phyloP scores from a whole-genome alignment of 2,329 filamentous ascomycete species.

The Stemphylium lycopersici region DNA sequence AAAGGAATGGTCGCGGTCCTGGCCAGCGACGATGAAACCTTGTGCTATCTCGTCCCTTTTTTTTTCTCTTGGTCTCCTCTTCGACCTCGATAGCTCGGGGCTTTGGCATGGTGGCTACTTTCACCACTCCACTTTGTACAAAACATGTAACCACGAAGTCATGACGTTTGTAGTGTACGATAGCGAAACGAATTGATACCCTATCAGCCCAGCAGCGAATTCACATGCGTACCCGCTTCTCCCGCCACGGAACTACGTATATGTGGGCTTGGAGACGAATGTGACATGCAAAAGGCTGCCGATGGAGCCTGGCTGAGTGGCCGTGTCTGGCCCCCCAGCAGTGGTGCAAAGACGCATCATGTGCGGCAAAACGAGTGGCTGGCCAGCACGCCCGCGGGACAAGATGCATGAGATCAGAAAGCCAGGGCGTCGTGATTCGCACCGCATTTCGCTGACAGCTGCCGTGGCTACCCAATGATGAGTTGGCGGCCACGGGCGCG shows the following conservation, averaged over 20 bases:
- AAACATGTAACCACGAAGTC: conserved; percentile 28
- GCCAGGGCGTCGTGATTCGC: conserved; percentile 18
- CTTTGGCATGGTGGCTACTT: too few relatives aligned
- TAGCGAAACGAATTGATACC: conserved; percentile 1
- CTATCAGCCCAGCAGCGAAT: neutral
- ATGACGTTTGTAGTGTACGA: conserved; percentile 6
- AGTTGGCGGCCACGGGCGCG: conserved; percentile 7
- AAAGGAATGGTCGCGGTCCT: conserved; percentile 10
- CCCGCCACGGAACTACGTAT: neutral
- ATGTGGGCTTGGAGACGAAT: neutral
- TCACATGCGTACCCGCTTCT: conserved; percentile 1
- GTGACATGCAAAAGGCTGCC: neutral
- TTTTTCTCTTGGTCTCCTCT: too few relatives aligned
- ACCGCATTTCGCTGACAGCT: conserved; percentile 27
- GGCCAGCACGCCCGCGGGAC: conserved; percentile 4
- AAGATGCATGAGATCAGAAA: conserved; percentile 9
- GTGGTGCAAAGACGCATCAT: conserved; percentile 19
- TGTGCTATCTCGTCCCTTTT: too few relatives aligned
- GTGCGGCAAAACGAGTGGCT: conserved; percentile 19
- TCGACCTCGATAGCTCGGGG: too few relatives aligned
- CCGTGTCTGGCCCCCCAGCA: neutral
- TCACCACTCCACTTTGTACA: conserved; percentile 30
- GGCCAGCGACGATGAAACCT: conserved; percentile 5
- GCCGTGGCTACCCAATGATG: conserved; percentile 24
- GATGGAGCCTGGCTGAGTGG: neutral